Percentiles rank a stretch among this genome's conserved stretches.
These are phyloP conservation scores for Leavenworthia alabamica DNA, from an alignment of 345 rosid genomes.

Conservation along the genomic window DNA sequence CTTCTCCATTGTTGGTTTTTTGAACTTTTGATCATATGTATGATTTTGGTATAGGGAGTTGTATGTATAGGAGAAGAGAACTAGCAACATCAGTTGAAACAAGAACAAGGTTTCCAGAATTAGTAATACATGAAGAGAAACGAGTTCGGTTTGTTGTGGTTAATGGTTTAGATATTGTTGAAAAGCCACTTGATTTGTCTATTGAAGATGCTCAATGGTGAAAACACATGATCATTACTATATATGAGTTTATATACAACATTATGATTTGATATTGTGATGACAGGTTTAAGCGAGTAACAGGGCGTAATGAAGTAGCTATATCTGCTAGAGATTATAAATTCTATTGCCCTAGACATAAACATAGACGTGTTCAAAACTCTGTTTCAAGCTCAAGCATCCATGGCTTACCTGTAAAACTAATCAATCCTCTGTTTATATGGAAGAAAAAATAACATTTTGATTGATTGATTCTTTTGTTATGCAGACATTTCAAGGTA, in stretches of 20 bases:
- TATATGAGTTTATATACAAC: not conserved
- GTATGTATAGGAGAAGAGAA: conserved; percentile 79
- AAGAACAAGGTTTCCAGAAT: conserved; percentile 85
- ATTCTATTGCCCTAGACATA: conserved; percentile 89
- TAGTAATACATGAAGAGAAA: conserved; percentile 92
- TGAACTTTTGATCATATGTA: not conserved
- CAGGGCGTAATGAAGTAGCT: conserved; percentile 77
- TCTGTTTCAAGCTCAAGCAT: conserved; percentile 48
- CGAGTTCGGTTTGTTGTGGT: conserved; percentile 91
- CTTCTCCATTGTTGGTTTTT: not conserved
- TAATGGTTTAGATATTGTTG: conserved; percentile 86
- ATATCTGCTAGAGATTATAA: conserved; percentile 70
- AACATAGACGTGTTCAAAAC: conserved; percentile 56
- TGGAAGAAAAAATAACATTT: not conserved
- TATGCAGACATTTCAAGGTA: conserved; percentile 50
- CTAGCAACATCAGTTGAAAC: conserved; percentile 90
- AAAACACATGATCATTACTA: not conserved
- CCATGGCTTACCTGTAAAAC: conserved; percentile 60
- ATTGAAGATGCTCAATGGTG: conserved; percentile 88
- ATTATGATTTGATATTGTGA: conserved; percentile 21
- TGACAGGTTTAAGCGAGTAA: conserved; percentile 72
- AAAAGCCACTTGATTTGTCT: conserved; percentile 59
- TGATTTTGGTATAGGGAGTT: conserved; percentile 49
- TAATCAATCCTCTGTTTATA: not conserved
- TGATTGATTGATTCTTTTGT: conserved; percentile 28